These are phyloP conservation scores for Prototheca stagnorum DNA, from an alignment of 163 green algal species.

Conservation along the genomic window DNA sequence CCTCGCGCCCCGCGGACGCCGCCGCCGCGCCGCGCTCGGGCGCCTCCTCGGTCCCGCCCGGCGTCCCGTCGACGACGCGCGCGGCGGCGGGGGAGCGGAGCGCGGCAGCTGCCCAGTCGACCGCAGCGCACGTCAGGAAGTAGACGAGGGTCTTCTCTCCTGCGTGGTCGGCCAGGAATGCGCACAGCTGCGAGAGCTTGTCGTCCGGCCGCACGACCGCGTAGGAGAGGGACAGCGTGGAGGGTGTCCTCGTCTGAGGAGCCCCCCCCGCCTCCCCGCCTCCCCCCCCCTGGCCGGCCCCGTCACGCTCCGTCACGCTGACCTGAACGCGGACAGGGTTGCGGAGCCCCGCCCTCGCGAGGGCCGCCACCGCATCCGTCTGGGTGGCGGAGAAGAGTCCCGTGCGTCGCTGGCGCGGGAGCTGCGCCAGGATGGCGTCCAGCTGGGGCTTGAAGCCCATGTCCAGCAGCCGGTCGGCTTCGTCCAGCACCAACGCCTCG, in stretches of 20 bases:
- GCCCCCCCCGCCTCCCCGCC: background rate
- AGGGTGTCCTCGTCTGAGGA: constrained; percentile 81
- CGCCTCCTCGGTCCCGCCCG: background rate
- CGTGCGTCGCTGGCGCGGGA: constrained; percentile 63
- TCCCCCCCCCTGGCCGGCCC: background rate
- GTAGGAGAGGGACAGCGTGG: constrained; percentile 94
- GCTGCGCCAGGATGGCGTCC: constrained; percentile 89
- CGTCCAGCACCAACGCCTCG: constrained; percentile 91
- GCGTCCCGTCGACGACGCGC: background rate
- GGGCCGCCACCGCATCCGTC: constrained; percentile 93
- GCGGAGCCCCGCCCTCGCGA: constrained; percentile 86
- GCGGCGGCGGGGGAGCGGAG: too few relatives aligned
- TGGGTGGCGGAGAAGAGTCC: constrained; percentile 97
- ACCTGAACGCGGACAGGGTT: constrained; percentile 91
- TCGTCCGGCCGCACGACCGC: constrained; percentile 93
- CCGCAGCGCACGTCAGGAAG: constrained; percentile 83
- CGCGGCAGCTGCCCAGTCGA: constrained; percentile 54
- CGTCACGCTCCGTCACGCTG: background rate
- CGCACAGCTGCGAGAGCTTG: constrained; percentile 89
- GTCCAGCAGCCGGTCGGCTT: constrained; percentile 96
- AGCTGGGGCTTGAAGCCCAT: constrained; percentile 99
- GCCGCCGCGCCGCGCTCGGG: too few relatives aligned
- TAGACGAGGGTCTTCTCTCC: constrained; percentile 86
- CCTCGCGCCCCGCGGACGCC: too few relatives aligned
- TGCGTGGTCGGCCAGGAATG: constrained; percentile 20